Conservation (phyloP, 2,329 filamentous ascomycete genomes). For the Colletotrichum truncatum region DNA sequence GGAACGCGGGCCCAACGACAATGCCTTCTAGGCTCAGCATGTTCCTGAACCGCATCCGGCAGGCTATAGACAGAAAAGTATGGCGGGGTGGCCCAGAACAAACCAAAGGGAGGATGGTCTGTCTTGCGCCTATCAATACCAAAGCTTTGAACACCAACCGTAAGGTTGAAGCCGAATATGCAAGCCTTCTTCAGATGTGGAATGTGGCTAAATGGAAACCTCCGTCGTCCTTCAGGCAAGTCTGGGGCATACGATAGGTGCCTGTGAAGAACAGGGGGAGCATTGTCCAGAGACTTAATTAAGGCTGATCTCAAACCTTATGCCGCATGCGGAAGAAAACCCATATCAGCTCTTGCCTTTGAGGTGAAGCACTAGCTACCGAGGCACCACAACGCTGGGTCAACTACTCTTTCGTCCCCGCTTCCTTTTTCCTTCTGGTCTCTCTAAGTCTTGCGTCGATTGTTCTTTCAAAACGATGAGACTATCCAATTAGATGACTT, state of each 20-base stretch:
- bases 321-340: neutral
- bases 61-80: neutral
- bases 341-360: neutral
- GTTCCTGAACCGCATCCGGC: conserved; percentile 13
- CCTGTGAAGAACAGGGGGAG: too few relatives aligned
- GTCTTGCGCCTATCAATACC: neutral
- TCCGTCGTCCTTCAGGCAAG: neutral
- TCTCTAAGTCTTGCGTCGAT: neutral
- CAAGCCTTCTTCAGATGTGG: neutral
- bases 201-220: neutral
- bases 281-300: neutral
- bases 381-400: neutral
- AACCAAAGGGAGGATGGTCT: neutral
- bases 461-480: neutral
- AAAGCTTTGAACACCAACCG: neutral
- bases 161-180: conserved; percentile 8
- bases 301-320: neutral
- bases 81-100: neutral
- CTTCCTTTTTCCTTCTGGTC: neutral
- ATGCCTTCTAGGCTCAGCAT: neutral
- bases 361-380: neutral
- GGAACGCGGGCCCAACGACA: neutral
- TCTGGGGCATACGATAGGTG: too few relatives aligned
- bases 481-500: too few relatives aligned
- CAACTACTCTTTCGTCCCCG: neutral